Percentiles rank a stretch among this genome's conserved stretches.
Conservation (phyloP, 1,284 basidiomycete species). For the Malassezia yamatoensis region DNA sequence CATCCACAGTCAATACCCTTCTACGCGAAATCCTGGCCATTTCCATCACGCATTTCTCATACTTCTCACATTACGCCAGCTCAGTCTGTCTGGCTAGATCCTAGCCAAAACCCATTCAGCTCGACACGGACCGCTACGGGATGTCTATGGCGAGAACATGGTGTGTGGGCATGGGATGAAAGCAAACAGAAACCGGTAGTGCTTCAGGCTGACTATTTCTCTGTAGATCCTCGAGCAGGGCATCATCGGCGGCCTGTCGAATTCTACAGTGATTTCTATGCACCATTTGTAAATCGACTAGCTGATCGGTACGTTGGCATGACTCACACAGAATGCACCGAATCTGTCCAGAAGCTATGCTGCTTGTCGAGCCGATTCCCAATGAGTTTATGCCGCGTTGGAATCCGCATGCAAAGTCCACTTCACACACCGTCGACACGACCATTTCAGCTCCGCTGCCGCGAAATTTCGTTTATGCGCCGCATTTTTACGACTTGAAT, state of each 20-base stretch:
- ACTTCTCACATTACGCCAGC: slow-evolving; percentile 30
- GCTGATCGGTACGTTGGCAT: slow-evolving; percentile 17
- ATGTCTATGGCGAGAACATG: slow-evolving; percentile 82
- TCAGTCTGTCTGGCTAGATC: slow-evolving; percentile 45
- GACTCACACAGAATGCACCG: slow-evolving; percentile 1
- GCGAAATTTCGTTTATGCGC: slow-evolving; percentile 28
- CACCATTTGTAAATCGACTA: slow-evolving; percentile 32
- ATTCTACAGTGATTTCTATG: slow-evolving; percentile 44
- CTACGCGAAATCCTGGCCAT: slow-evolving; percentile 43
- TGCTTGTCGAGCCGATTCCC: slow-evolving; percentile 43
- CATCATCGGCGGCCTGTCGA: slow-evolving; percentile 25
- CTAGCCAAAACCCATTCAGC: slow-evolving; percentile 49
- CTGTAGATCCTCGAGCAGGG: slow-evolving; percentile 49
- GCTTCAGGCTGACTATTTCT: slow-evolving; percentile 76
- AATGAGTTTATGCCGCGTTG: slow-evolving; percentile 46
- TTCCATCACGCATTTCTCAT: slow-evolving; percentile 39
- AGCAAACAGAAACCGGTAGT: slow-evolving; percentile 62
- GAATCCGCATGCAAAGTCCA: slow-evolving; percentile 14
- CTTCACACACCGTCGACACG: slow-evolving; percentile 16
- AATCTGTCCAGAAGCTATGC: not conserved
- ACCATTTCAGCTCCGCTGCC: slow-evolving; percentile 29
- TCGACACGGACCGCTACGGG: slow-evolving; percentile 50
- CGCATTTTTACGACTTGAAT: slow-evolving; percentile 47
- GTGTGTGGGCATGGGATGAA: slow-evolving; percentile 82
- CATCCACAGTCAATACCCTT: slow-evolving; percentile 53